A percentile compares a stretch with the other conserved stretches of the same genome.
Evolutionary conservation across 2,329 filamentous ascomycete species (phyloP).

Genomic region (Penicillium decumbens): DNA sequence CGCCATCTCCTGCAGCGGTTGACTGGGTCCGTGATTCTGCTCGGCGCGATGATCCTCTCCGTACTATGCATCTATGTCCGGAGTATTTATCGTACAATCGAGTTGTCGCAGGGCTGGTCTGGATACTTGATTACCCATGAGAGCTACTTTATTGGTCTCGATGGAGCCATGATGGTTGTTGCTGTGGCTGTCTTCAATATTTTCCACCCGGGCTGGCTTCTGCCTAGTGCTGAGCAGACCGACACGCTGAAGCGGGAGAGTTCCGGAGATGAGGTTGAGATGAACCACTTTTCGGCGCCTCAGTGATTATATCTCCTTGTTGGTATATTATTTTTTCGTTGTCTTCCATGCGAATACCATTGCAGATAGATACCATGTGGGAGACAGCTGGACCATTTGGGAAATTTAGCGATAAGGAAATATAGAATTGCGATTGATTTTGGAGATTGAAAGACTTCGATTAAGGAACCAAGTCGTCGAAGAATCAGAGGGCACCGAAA

Average conservation of each 20-base stretch:
- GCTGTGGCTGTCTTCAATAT: conserved; percentile 46
- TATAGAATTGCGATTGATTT: conserved; percentile 1
- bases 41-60: conserved; percentile 40
- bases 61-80: conserved; percentile 46
- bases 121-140: conserved; percentile 51
- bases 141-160: conserved; percentile 48
- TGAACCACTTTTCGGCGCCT: conserved; percentile 2
- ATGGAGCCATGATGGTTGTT: conserved; percentile 48
- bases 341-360: not conserved
- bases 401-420: not conserved
- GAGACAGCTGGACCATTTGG: not conserved
- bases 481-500: too few species aligned
- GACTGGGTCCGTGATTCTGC: conserved; percentile 26
- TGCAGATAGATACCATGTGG: too few species aligned
- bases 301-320: not conserved
- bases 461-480: too few species aligned
- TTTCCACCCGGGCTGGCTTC: conserved; percentile 43
- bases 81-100: conserved; percentile 50
- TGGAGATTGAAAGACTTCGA: not conserved
- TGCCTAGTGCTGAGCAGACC: conserved; percentile 24
- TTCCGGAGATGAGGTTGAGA: conserved; percentile 13
- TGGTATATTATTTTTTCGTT: not conserved
- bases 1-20: conserved; percentile 23
- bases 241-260: conserved; percentile 2
- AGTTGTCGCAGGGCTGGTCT: conserved; percentile 48